A percentile compares a stretch with the other conserved stretches of the same genome.
phyloP scores from a whole-genome alignment of 805 yeast genomes.

The Wickerhamiella nectarea region DNA sequence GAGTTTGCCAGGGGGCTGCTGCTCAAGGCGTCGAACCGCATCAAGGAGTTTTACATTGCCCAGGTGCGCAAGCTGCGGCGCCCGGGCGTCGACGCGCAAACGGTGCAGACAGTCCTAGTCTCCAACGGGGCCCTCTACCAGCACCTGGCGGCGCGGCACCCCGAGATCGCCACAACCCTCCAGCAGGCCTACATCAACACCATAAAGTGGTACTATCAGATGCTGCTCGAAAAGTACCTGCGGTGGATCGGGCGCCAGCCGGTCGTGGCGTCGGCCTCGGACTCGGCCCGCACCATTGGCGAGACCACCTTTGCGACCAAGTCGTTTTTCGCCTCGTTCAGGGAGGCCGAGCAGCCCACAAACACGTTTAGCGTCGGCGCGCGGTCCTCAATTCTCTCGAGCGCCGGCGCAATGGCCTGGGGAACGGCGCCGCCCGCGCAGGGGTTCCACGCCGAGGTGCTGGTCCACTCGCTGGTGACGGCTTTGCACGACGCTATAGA shows the following conservation, averaged over 20 bases:
- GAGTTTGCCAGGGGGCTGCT: constrained; percentile 35
- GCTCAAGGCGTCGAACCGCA: constrained; percentile 56
- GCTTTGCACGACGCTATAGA: constrained; percentile 14
- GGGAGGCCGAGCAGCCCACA: not conserved
- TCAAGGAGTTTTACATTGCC: constrained; percentile 51
- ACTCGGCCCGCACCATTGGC: constrained; percentile 8
- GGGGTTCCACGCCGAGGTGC: constrained; percentile 14
- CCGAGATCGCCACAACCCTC: constrained; percentile 55
- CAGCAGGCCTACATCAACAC: constrained; percentile 73
- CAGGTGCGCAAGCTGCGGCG: constrained; percentile 56
- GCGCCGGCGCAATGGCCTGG: constrained; percentile 10
- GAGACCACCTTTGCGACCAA: not conserved
- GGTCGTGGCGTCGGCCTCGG: not conserved
- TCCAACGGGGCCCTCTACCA: constrained; percentile 46
- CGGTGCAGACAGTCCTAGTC: constrained; percentile 52
- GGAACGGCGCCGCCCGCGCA: constrained; percentile 13
- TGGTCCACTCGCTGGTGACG: constrained; percentile 14
- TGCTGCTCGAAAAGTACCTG: constrained; percentile 42
- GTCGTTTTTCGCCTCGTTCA: constrained; percentile 10
- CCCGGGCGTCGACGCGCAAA: constrained; percentile 57
- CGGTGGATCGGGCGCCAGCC: constrained; percentile 19
- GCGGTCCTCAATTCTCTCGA: constrained; percentile 16
- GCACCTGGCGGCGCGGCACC: constrained; percentile 43
- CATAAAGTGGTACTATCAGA: constrained; percentile 84
- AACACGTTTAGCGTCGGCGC: constrained; percentile 18